Evolutionary conservation across 2,329 filamentous ascomycete species (phyloP), one percentile per base, ranked within the genome.

Genomic region (Colletotrichum cuscutae): DNA sequence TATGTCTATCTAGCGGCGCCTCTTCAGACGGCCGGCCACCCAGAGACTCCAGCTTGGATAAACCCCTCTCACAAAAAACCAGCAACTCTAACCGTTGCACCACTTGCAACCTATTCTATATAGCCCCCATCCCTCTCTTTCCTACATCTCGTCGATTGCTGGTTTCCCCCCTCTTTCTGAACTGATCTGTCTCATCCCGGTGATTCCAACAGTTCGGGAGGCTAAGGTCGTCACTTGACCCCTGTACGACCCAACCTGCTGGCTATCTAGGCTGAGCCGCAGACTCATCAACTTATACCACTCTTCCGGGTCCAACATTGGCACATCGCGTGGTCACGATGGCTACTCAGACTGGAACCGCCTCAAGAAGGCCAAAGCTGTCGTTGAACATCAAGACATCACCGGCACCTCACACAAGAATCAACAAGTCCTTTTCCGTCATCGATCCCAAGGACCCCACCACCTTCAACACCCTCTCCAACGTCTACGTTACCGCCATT

Each of bases 391-490:
- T 86, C 77, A 88, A 87, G 77, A 82, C 87, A 28, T 79, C 83
- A 35, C 78, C 80, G 68, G 81, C 80, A 42, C 78, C 84, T 4
- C 77, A 76, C 53, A 79, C 82, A 66, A 84, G 81, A 66, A 79
- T 84, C 19, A 82, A 84, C 32, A 85, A 84, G 73, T 84, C 82
- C 5, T 78, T 88, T 56, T 80, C 84, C 26, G 83, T 85, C 64
- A 81, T 88, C 52, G 87, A 91, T 76, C 87, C 89, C 35, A 87
- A 85, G 71, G 91, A 90, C 37, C 89, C 89, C 4, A 92, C 90
- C 1, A 84, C 89, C 26, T 91, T 91, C 82, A 92, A 92, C 81
- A 92, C 90, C 2, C 85, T 92, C 52, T 91, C 90, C 66, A 92
- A 92, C 80, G 88, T 90, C 73, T 92, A 92, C 77, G 87, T 88